Conservation (phyloP, 345 rosid species). For the Barbarea vulgaris region DNA sequence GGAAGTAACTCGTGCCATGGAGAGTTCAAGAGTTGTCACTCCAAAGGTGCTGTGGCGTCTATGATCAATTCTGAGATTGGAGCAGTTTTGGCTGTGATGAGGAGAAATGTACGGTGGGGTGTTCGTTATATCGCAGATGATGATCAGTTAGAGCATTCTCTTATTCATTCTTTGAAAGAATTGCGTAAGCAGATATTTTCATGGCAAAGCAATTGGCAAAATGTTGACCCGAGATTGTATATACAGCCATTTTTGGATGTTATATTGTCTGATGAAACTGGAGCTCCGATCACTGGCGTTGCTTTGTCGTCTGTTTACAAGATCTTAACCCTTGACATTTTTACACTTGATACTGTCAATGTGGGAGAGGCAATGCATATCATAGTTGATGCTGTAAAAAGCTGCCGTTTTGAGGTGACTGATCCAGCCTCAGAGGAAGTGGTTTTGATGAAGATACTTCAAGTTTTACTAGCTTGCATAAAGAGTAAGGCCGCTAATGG, state of each 20-base stretch:
- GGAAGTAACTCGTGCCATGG: conserved; percentile 41
- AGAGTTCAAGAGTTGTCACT: conserved; percentile 36
- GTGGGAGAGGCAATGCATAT: conserved; percentile 66
- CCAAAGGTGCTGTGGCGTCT: conserved; percentile 55
- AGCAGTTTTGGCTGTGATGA: conserved; percentile 78
- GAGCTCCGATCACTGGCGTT: conserved; percentile 81
- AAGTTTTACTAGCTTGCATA: conserved; percentile 79
- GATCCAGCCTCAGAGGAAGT: conserved; percentile 82
- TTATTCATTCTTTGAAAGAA: conserved; percentile 70
- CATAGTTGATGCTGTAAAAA: conserved; percentile 68
- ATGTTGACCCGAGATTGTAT: conserved; percentile 55
- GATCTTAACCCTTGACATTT: conserved; percentile 64
- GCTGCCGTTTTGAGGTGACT: conserved; percentile 76
- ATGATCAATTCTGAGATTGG: conserved; percentile 74
- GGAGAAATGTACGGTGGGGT: conserved; percentile 82
- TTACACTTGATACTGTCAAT: conserved; percentile 57
- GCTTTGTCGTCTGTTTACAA: conserved; percentile 80
- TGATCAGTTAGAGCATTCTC: conserved; percentile 73
- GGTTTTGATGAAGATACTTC: conserved; percentile 79
- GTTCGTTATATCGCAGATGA: conserved; percentile 56
- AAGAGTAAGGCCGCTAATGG: conserved; percentile 66
- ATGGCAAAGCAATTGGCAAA: conserved; percentile 59
- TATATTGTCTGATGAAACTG: conserved; percentile 71
- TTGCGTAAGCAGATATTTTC: conserved; percentile 65
- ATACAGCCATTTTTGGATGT: conserved; percentile 79